Evolutionary conservation across 139 green algal species (phyloP).

Genomic region (Volvox africanus): DNA sequence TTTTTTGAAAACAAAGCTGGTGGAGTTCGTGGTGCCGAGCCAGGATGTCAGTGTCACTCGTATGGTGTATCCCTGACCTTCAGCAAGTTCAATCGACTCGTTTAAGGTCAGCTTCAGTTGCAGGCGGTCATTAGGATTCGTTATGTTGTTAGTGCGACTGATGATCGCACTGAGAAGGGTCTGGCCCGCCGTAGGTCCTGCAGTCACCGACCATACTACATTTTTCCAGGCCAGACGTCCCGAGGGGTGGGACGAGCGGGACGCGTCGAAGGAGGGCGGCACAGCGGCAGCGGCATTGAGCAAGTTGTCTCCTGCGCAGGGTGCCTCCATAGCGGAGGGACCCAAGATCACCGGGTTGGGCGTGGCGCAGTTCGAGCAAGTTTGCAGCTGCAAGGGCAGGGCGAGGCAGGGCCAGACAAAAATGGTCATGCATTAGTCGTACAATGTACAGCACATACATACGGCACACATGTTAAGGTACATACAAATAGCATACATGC

Average conservation of each 20-base stretch:
- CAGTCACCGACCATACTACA: not conserved
- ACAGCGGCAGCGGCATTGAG: not conserved
- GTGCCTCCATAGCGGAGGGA: not conserved
- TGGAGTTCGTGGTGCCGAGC: not conserved
- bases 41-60: not conserved
- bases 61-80: not conserved
- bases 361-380: not conserved
- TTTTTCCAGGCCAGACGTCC: not conserved
- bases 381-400: not conserved
- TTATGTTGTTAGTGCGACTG: not conserved
- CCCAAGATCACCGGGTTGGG: not conserved
- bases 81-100: not conserved
- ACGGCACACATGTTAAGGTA: too few relatives aligned
- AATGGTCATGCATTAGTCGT: too few relatives aligned
- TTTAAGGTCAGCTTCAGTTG: not conserved
- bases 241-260: not conserved
- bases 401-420: not conserved
- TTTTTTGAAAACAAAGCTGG: not conserved
- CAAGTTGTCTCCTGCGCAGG: not conserved
- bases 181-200: not conserved
- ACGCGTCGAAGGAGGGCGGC: not conserved
- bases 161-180: not conserved
- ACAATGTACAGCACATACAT: too few relatives aligned
- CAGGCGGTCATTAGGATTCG: not conserved
- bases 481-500: too few relatives aligned